Conservation (phyloP, 805 yeast genomes). For the Kazachstania taianensis region DNA sequence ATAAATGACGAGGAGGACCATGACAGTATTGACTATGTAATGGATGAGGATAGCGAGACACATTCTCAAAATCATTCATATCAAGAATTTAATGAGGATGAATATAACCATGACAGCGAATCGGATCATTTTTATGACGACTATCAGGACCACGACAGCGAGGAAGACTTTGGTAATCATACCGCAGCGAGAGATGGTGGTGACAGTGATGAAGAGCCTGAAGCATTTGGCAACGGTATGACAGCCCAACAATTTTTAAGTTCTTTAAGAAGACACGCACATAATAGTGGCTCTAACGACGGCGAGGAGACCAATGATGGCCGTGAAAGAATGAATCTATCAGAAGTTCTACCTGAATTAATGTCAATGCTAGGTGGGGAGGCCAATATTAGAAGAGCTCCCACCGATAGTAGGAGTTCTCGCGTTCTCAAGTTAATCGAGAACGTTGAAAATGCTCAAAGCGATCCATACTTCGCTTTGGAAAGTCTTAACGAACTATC, state of each 20-base stretch:
- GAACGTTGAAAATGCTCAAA: conserved; percentile 26
- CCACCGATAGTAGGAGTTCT: conserved; percentile 8
- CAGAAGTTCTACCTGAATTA: conserved; percentile 33
- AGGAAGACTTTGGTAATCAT: conserved; percentile 3
- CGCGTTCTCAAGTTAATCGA: conserved; percentile 21
- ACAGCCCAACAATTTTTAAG: conserved; percentile 22
- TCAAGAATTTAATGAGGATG: no score
- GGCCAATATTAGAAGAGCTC: conserved; percentile 7
- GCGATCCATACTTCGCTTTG: conserved; percentile 50
- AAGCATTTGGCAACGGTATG: conserved; percentile 13
- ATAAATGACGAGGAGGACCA: not conserved
- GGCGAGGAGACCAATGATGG: not conserved
- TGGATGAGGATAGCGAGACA: not conserved
- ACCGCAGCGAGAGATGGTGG: conserved; percentile 15
- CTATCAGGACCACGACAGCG: conserved; percentile 1
- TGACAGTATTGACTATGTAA: not conserved
- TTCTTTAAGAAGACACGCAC: conserved; percentile 8
- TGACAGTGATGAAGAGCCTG: conserved; percentile 16
- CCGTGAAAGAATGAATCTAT: conserved; percentile 16
- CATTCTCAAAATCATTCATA: no score
- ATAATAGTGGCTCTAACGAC: not conserved
- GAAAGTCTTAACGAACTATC: conserved; percentile 59
- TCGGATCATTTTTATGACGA: conserved; percentile 2
- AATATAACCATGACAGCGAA: conserved; percentile 1
- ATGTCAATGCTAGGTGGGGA: conserved; percentile 25